A percentile compares a stretch with the other conserved stretches of the same genome.
These are phyloP conservation scores for Pseudocercospora pini-densiflorae DNA, from an alignment of 2,329 filamentous ascomycete species.

Conservation along the genomic window DNA sequence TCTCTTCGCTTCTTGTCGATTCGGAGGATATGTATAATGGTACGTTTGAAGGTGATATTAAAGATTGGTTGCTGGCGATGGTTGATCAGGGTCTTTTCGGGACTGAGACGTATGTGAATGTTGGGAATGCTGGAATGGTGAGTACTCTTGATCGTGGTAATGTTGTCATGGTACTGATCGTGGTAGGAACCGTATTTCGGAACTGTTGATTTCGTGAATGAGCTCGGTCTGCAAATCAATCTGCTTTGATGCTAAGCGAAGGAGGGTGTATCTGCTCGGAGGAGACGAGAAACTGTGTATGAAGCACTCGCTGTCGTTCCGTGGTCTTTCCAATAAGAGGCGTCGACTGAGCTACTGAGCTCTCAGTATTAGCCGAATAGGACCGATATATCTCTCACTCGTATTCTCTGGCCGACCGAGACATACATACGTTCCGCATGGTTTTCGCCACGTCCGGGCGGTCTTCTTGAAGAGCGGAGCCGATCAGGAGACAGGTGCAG, in stretches of 20 bases:
- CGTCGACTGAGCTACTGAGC: no score
- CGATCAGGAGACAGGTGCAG: background rate
- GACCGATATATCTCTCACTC: background rate
- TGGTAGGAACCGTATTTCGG: constrained; percentile 37
- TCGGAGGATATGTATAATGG: constrained; percentile 46
- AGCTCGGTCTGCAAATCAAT: constrained; percentile 22
- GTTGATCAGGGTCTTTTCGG: constrained; percentile 45
- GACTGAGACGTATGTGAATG: constrained; percentile 47
- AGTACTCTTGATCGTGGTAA: background rate
- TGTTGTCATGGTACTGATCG: constrained; percentile 25
- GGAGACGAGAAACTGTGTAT: no score
- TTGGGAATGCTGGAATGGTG: constrained; percentile 41
- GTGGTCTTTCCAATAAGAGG: no score
- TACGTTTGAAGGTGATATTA: constrained; percentile 46
- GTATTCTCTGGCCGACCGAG: background rate
- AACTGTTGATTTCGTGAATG: constrained; percentile 27
- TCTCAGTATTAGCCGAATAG: no score
- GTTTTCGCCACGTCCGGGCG: background rate
- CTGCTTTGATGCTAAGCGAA: constrained; percentile 7
- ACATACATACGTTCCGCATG: background rate
- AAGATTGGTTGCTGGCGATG: constrained; percentile 48
- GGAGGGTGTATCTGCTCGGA: no score
- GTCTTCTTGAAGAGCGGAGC: background rate
- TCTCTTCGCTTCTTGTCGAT: constrained; percentile 43
- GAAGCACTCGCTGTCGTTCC: no score